These are phyloP conservation scores for Botryotinia globosa DNA, from an alignment of 2,329 filamentous ascomycete species.

Conservation along the genomic window DNA sequence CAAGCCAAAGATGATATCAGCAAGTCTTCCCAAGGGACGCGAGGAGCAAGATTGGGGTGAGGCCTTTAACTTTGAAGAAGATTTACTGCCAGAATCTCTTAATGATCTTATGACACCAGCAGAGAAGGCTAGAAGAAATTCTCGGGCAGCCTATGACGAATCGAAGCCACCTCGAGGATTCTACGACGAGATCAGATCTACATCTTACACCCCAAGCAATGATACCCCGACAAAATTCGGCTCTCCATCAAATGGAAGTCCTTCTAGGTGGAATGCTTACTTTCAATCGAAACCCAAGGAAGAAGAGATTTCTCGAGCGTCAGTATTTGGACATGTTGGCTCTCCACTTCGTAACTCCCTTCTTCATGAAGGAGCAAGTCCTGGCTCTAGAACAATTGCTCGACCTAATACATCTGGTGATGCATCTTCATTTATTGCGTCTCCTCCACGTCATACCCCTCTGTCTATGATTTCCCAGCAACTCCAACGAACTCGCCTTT, in stretches of 20 bases:
- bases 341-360: conserved; percentile 63
- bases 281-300: conserved; percentile 59
- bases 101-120: conserved; percentile 65
- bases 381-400: conserved; percentile 43
- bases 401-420: conserved; percentile 39
- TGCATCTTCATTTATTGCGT: conserved; percentile 36
- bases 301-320: conserved; percentile 46
- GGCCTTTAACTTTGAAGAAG: conserved; percentile 80
- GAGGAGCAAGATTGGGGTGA: conserved; percentile 61
- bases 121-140: conserved; percentile 64
- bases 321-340: conserved; percentile 64
- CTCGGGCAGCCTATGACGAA: conserved; percentile 55
- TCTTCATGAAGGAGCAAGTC: conserved; percentile 52
- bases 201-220: conserved; percentile 42
- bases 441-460: conserved; percentile 42
- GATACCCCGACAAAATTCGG: conserved; percentile 55
- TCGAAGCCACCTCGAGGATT: conserved; percentile 48
- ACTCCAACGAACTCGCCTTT: conserved; percentile 56
- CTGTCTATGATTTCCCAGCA: conserved; percentile 61
- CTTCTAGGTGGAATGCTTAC: conserved; percentile 59
- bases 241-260: conserved; percentile 57
- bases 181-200: conserved; percentile 46
- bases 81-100: conserved; percentile 74
- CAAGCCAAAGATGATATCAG: conserved; percentile 65
- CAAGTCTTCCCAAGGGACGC: conserved; percentile 64